phyloP scores from a whole-genome alignment of 2,329 filamentous ascomycete species.

The Calonectria fujianensis region DNA sequence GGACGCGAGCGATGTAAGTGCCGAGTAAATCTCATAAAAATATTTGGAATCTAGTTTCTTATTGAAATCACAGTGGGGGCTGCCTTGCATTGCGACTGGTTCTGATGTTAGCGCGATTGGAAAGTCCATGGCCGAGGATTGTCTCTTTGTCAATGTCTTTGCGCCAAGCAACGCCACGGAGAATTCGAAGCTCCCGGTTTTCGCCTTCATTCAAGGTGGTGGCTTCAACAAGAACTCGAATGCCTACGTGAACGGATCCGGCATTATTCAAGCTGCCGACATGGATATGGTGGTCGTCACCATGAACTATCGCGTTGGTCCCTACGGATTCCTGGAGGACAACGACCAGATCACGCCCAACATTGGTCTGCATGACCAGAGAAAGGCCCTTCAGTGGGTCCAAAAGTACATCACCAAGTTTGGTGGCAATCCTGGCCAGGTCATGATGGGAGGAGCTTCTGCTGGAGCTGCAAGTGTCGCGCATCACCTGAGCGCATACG shows the following conservation, averaged over 20 bases:
- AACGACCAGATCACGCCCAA: constrained; percentile 76
- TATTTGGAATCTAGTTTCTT: background rate
- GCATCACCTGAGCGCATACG: constrained; percentile 76
- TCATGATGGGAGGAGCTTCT: constrained; percentile 81
- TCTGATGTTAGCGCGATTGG: constrained; percentile 45
- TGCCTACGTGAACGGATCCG: constrained; percentile 75
- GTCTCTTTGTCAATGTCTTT: constrained; percentile 80
- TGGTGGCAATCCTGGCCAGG: constrained; percentile 80
- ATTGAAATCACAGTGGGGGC: constrained; percentile 48
- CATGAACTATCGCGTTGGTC: constrained; percentile 85
- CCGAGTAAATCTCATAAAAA: accelerated
- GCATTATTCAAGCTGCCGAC: constrained; percentile 74
- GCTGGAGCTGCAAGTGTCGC: constrained; percentile 81
- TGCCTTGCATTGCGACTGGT: constrained; percentile 58
- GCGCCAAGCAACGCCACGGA: constrained; percentile 72
- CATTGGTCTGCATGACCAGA: constrained; percentile 82
- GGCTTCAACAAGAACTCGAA: constrained; percentile 73
- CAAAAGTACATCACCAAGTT: constrained; percentile 79
- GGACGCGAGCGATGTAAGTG: constrained; percentile 71
- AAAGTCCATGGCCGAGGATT: constrained; percentile 74
- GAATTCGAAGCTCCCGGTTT: constrained; percentile 77
- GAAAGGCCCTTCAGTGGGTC: constrained; percentile 82
- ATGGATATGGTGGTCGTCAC: constrained; percentile 80
- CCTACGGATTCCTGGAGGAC: constrained; percentile 82
- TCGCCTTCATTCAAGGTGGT: constrained; percentile 75